phyloP scores from a whole-genome alignment of 177 flowering plant species.

The Telopea speciosissima region DNA sequence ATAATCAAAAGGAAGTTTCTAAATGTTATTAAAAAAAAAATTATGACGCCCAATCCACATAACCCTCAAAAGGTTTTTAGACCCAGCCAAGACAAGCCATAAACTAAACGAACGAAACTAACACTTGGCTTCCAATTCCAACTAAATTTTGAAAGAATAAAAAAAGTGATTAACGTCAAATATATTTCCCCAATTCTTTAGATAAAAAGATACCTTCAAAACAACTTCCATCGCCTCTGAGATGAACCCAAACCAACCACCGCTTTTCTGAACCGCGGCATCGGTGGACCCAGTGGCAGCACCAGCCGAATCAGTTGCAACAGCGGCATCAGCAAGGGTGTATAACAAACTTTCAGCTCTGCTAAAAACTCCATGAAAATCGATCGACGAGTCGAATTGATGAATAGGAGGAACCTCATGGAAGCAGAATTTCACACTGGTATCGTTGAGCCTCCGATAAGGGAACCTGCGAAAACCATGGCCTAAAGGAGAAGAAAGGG shows the following conservation, averaged over 20 bases:
- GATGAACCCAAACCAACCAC: constrained; percentile 96
- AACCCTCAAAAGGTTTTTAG: too few species aligned
- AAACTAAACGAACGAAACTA: neutral
- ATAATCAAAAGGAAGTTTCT: too few species aligned
- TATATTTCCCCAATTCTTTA: neutral
- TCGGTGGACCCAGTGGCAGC: constrained; percentile 23
- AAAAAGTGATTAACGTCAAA: neutral
- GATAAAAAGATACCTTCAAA: constrained; percentile 47
- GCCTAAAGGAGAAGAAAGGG: constrained; percentile 45
- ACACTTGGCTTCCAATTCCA: neutral
- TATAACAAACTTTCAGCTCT: constrained; percentile 65
- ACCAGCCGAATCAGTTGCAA: constrained; percentile 34
- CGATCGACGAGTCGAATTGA: constrained; percentile 33
- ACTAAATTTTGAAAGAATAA: too few species aligned
- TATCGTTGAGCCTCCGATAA: constrained; percentile 32
- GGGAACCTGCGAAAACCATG: constrained; percentile 32
- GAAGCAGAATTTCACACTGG: constrained; percentile 60
- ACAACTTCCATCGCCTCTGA: constrained; percentile 92
- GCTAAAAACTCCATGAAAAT: constrained; percentile 36
- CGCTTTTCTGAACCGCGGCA: constrained; percentile 57
- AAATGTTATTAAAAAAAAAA: too few species aligned
- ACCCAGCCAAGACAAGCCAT: too few species aligned
- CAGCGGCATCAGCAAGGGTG: constrained; percentile 90
- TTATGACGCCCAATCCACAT: too few species aligned
- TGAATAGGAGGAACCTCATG: constrained; percentile 55